phyloP scores from a whole-genome alignment of 2,329 filamentous ascomycete genomes.

The Botrytis fabae region DNA sequence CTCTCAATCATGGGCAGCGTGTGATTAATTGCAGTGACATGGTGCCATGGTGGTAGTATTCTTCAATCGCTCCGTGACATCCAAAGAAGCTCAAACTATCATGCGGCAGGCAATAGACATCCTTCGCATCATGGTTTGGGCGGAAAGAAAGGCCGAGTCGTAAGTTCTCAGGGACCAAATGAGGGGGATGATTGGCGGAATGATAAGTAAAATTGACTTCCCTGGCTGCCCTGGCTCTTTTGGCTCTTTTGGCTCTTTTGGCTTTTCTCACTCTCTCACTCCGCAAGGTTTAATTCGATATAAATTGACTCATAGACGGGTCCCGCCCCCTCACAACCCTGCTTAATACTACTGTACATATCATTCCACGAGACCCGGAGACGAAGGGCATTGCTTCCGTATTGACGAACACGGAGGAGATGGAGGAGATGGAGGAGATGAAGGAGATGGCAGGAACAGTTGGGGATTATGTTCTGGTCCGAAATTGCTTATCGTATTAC shows the following conservation, averaged over 20 bases:
- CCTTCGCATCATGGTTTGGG: constrained; percentile 6
- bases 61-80: constrained; percentile 3
- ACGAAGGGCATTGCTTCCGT: neutral
- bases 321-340: neutral
- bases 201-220: neutral
- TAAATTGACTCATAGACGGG: neutral
- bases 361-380: constrained; percentile 2
- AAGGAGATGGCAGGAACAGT: neutral
- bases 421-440: neutral
- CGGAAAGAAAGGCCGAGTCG: constrained; percentile 15
- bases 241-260: neutral
- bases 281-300: constrained; percentile 6
- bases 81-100: neutral
- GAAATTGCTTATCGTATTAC: neutral
- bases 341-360: neutral
- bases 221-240: neutral
- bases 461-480: constrained; percentile 6
- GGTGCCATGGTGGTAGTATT: constrained; percentile 6
- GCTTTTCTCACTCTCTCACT: neutral
- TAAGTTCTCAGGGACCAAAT: neutral
- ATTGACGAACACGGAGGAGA: neutral
- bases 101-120: neutral
- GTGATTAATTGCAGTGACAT: constrained; percentile 14
- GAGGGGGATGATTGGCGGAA: constrained; percentile 2
- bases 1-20: constrained; percentile 14